Percentiles rank a stretch among this genome's conserved stretches.
phyloP scores from a whole-genome alignment of 2,329 filamentous ascomycete species.

The Dothiorella sarmentorum region DNA sequence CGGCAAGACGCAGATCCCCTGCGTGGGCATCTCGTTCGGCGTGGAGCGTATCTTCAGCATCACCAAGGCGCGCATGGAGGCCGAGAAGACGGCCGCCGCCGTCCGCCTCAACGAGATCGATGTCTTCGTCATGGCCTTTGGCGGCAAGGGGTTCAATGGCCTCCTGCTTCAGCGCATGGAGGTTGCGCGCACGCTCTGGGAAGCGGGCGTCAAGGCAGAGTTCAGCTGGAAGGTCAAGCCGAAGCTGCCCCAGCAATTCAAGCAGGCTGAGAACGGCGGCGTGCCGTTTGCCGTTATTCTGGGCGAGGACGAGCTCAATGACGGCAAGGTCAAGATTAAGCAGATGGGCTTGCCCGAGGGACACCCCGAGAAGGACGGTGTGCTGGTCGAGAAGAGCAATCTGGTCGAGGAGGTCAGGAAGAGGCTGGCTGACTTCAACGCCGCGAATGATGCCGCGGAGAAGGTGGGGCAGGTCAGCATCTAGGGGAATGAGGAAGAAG shows the following conservation, averaged over 20 bases:
- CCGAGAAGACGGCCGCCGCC: conserved; percentile 53
- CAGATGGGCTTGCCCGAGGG: conserved; percentile 73
- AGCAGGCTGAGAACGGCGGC: conserved; percentile 74
- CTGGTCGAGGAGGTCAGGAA: conserved; percentile 62
- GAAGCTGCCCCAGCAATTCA: conserved; percentile 85
- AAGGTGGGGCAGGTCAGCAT: conserved; percentile 17
- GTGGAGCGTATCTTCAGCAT: conserved; percentile 95
- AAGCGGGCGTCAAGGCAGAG: conserved; percentile 86
- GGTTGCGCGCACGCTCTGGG: conserved; percentile 74
- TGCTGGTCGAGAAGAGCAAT: conserved; percentile 63
- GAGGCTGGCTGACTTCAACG: conserved; percentile 40
- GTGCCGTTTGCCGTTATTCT: conserved; percentile 86
- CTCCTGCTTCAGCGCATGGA: conserved; percentile 80
- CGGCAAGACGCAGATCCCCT: conserved; percentile 80
- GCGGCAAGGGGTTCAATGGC: conserved; percentile 78
- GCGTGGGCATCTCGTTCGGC: conserved; percentile 87
- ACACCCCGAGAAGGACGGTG: conserved; percentile 86
- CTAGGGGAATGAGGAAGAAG: neutral
- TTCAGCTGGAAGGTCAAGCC: conserved; percentile 89
- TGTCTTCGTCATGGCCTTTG: conserved; percentile 93
- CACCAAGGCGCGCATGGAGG: conserved; percentile 71
- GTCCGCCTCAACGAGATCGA: conserved; percentile 74
- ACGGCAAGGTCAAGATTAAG: conserved; percentile 86
- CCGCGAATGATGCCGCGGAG: conserved; percentile 27
- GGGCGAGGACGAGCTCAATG: conserved; percentile 81